Evolutionary conservation across 345 rosid genomes (phyloP).

Genomic region (Citrus sp.): DNA sequence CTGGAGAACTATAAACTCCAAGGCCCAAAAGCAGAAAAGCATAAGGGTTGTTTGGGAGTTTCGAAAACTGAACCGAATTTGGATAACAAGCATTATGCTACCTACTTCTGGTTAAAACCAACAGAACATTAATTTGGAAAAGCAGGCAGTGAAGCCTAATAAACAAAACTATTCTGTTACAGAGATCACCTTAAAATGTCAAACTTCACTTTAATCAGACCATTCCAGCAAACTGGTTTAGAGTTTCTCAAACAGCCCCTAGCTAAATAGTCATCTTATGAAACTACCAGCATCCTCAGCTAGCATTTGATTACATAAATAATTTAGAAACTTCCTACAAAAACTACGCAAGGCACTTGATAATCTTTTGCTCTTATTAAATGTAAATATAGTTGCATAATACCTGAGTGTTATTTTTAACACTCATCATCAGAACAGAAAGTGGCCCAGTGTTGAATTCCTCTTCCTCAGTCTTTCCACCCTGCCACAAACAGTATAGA

Average conservation of each 20-base stretch:
- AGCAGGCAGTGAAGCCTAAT: not conserved
- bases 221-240: not conserved
- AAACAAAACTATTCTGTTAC: slow-evolving; percentile 1
- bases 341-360: not conserved
- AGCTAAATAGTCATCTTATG: not conserved
- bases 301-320: not conserved
- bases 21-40: not conserved
- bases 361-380: not conserved
- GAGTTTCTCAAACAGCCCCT: not conserved
- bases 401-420: slow-evolving; percentile 94
- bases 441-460: slow-evolving; percentile 96
- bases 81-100: not conserved
- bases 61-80: not conserved
- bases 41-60: not conserved
- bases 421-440: slow-evolving; percentile 96
- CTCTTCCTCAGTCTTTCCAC: slow-evolving; percentile 77
- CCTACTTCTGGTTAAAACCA: slow-evolving; percentile 7
- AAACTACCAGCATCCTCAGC: not conserved
- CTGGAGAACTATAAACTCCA: slow-evolving; percentile 11
- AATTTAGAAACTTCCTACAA: not conserved
- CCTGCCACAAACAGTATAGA: slow-evolving; percentile 19
- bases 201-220: not conserved
- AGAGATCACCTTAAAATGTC: slow-evolving; percentile 6
- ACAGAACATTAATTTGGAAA: slow-evolving; percentile 1
- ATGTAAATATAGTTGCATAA: not conserved